phyloP scores from a whole-genome alignment of 2,329 filamentous ascomycete species.

The Cladosporium sphaerospermum region DNA sequence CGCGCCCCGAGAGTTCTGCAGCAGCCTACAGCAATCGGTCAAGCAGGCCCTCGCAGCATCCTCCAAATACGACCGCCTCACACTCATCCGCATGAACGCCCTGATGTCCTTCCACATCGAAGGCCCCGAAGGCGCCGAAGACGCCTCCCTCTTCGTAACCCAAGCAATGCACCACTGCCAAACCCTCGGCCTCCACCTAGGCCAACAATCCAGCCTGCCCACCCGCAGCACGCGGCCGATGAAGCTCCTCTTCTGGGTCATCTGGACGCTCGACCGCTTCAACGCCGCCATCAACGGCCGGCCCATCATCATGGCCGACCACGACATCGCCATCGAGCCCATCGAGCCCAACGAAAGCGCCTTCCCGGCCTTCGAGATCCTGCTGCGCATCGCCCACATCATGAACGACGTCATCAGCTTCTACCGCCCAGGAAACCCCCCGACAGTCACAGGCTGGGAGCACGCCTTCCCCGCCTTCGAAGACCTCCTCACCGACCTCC shows the following conservation, averaged over 20 bases:
- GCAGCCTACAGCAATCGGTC: conserved; percentile 38
- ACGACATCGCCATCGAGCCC: conserved; percentile 40
- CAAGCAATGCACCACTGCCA: conserved; percentile 47
- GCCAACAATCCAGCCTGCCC: conserved; percentile 21
- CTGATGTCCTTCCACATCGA: conserved; percentile 43
- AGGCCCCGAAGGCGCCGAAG: conserved; percentile 42
- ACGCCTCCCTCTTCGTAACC: conserved; percentile 41
- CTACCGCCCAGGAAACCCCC: conserved; percentile 39
- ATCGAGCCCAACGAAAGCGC: conserved; percentile 38
- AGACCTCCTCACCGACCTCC: conserved; percentile 36
- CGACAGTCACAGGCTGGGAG: conserved; percentile 42
- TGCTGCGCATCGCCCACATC: conserved; percentile 39
- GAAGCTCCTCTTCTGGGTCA: conserved; percentile 44
- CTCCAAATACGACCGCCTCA: conserved; percentile 40
- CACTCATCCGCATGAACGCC: conserved; percentile 42
- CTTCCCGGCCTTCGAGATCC: conserved; percentile 43
- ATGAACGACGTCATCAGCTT: conserved; percentile 43
- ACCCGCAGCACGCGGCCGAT: conserved; percentile 28
- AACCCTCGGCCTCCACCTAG: conserved; percentile 43
- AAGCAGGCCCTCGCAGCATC: conserved; percentile 37
- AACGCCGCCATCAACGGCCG: conserved; percentile 44
- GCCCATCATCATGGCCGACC: conserved; percentile 43
- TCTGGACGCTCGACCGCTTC: conserved; percentile 45
- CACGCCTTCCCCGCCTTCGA: conserved; percentile 42
- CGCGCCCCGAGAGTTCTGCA: conserved; percentile 39